These are phyloP conservation scores for Pyrus bretschneideri DNA, from an alignment of 306 rosid species.

Conservation along the genomic window DNA sequence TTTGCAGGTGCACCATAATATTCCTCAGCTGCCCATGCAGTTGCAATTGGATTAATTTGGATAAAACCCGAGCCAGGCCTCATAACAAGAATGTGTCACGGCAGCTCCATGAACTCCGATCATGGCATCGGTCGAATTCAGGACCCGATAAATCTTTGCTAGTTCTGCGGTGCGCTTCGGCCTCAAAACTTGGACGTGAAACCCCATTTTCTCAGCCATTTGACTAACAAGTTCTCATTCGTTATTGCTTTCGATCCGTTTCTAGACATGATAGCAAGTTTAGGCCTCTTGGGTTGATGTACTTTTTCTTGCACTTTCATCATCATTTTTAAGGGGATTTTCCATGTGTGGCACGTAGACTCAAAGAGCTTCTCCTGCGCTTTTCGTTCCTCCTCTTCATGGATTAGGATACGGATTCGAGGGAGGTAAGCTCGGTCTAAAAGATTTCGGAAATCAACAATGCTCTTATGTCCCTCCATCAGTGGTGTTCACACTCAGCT, in stretches of 20 bases:
- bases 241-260: slow-evolving; percentile 62
- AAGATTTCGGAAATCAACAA: slow-evolving; percentile 55
- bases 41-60: slow-evolving; percentile 7
- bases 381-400: slow-evolving; percentile 30
- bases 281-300: slow-evolving; percentile 29
- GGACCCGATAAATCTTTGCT: not conserved
- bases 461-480: slow-evolving; percentile 53
- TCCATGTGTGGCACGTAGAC: not conserved
- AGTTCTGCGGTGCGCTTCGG: not conserved
- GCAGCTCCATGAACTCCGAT: slow-evolving; percentile 22
- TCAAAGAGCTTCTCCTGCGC: slow-evolving; percentile 13
- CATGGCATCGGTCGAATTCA: not conserved
- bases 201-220: slow-evolving; percentile 8
- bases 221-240: slow-evolving; percentile 34
- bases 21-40: not conserved
- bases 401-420: slow-evolving; percentile 40
- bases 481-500: slow-evolving; percentile 53
- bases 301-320: not conserved
- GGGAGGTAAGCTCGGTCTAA: slow-evolving; percentile 61
- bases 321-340: slow-evolving; percentile 9
- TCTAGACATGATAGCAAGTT: slow-evolving; percentile 54
- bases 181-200: not conserved
- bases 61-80: slow-evolving; percentile 9
- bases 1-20: slow-evolving; percentile 10
- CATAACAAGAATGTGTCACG: slow-evolving; percentile 12